A percentile compares a stretch with the other conserved stretches of the same genome.
Conservation (phyloP, 768 basidiomycete genomes). For the Termitomyces sp. region DNA sequence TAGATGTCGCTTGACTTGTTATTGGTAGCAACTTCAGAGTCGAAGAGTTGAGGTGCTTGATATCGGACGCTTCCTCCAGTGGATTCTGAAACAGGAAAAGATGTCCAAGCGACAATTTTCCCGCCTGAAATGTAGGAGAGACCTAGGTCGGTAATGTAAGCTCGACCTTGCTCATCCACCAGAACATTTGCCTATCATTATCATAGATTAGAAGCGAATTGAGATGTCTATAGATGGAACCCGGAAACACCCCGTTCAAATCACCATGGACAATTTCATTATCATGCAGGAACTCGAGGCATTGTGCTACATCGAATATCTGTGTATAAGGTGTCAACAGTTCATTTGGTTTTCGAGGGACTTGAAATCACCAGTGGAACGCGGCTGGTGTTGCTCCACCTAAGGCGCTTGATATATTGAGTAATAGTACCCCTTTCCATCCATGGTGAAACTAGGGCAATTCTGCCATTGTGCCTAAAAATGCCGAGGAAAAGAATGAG, state of each 20-base stretch:
- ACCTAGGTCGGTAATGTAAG: constrained; percentile 7
- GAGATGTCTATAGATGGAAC: background rate
- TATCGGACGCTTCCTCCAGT: constrained; percentile 4
- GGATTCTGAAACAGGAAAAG: constrained; percentile 1
- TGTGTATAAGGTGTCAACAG: background rate
- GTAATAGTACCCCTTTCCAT: background rate
- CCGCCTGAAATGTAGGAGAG: constrained; percentile 9
- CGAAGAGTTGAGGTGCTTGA: constrained; percentile 18
- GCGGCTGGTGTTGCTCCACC: background rate
- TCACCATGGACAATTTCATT: constrained; percentile 37
- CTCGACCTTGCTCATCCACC: constrained; percentile 11
- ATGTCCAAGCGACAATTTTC: constrained; percentile 7
- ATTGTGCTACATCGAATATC: constrained; percentile 24
- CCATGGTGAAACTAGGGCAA: background rate
- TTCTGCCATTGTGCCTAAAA: background rate
- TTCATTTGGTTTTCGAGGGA: background rate
- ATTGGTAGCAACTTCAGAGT: background rate
- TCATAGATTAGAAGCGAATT: background rate
- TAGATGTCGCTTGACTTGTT: background rate
- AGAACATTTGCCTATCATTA: constrained; percentile 18
- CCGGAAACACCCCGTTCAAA: constrained; percentile 31
- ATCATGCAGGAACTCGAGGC: constrained; percentile 27
- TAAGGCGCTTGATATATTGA: background rate
- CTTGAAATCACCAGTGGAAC: background rate
- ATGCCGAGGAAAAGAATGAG: constrained; percentile 1